Conservation (phyloP, 805 yeast species). For the Yarrowia porcina region DNA sequence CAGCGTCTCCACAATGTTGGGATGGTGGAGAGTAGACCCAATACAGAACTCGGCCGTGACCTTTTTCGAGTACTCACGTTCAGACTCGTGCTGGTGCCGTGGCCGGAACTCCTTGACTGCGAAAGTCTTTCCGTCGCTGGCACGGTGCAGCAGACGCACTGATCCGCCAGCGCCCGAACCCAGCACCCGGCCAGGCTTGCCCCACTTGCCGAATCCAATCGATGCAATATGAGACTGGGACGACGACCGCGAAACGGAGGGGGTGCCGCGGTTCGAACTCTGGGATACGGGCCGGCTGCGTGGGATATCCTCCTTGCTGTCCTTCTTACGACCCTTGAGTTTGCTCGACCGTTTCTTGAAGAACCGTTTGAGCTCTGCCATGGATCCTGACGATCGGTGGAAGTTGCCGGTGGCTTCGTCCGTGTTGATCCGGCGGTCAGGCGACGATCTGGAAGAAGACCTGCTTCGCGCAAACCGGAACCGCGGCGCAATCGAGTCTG, state of each 20-base stretch:
- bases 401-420: constrained; percentile 26
- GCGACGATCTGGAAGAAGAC: constrained; percentile 12
- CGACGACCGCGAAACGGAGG: background rate
- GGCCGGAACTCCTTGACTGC: constrained; percentile 92
- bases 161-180: constrained; percentile 97
- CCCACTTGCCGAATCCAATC: constrained; percentile 42
- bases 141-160: constrained; percentile 68
- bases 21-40: constrained; percentile 84
- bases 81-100: constrained; percentile 66
- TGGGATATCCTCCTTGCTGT: background rate
- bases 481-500: constrained; percentile 38
- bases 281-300: background rate
- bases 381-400: constrained; percentile 34
- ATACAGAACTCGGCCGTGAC: constrained; percentile 93
- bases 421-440: constrained; percentile 5
- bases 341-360: constrained; percentile 38
- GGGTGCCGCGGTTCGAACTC: background rate
- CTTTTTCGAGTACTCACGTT: constrained; percentile 84
- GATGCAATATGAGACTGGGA: background rate
- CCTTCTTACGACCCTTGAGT: constrained; percentile 27
- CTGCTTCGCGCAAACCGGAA: constrained; percentile 34
- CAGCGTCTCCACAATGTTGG: constrained; percentile 85
- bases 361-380: constrained; percentile 45
- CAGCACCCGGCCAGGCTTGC: constrained; percentile 76
- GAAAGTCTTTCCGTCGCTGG: constrained; percentile 65